phyloP scores from a whole-genome alignment of 257 asterid genomes.

The Ligustrum vulgare region DNA sequence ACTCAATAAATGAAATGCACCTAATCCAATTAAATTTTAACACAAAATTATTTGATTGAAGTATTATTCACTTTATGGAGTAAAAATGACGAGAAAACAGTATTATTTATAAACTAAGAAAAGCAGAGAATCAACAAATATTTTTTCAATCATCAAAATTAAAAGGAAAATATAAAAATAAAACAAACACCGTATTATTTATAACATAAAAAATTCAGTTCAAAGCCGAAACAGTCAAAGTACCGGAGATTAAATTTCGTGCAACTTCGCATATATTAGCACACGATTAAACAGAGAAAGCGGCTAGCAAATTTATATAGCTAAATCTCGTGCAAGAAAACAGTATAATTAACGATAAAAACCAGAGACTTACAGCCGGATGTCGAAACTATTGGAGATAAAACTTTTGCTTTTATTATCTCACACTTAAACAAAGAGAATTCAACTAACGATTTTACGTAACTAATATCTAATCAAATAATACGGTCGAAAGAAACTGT shows the following conservation, averaged over 20 bases:
- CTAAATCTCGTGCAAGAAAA: not conserved
- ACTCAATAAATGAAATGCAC: slow-evolving; percentile 1
- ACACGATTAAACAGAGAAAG: not conserved
- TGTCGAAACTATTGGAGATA: not conserved
- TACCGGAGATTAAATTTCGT: not conserved
- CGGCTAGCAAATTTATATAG: not conserved
- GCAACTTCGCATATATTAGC: not conserved
- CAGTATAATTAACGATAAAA: not conserved
- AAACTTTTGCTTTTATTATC: not conserved
- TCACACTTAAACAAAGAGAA: not conserved
- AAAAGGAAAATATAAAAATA: not conserved
- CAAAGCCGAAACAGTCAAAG: not conserved
- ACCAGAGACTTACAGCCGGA: not conserved
- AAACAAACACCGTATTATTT: not conserved
- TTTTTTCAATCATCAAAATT: not conserved
- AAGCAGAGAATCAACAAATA: not conserved
- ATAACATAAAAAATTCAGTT: not conserved
- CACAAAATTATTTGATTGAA: slow-evolving; percentile 6
- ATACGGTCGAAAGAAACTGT: not conserved
- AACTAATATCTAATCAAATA: not conserved
- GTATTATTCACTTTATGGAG: slow-evolving; percentile 16
- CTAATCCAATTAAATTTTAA: not conserved
- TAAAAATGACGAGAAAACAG: not conserved
- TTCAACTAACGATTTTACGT: not conserved
- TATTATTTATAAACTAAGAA: no score